Evolutionary conservation across 2,329 filamentous ascomycete species (phyloP).

Genomic region (Pseudogymnoascus destructans): DNA sequence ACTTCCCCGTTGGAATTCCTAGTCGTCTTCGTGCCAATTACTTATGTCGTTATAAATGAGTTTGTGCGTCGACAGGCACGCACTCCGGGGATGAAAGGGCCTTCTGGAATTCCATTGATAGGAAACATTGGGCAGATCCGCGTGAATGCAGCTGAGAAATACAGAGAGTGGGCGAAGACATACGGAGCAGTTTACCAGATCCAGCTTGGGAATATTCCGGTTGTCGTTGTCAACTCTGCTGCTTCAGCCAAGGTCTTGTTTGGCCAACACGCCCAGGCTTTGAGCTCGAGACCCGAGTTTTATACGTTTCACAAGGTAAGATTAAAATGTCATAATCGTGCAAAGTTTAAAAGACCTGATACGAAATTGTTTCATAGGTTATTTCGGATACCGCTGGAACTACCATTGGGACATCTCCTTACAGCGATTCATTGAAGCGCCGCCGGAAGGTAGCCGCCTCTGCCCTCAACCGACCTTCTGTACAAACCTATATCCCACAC

Average conservation of each 20-base stretch:
- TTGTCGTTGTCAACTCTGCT: constrained; percentile 43
- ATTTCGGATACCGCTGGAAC: constrained; percentile 52
- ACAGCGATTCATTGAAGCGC: constrained; percentile 50
- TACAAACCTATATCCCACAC: constrained; percentile 48
- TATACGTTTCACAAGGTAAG: constrained; percentile 45
- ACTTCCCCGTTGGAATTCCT: constrained; percentile 8
- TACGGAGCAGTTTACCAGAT: constrained; percentile 43
- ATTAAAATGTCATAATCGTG: neutral
- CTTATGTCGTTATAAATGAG: constrained; percentile 19
- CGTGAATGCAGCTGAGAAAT: constrained; percentile 42
- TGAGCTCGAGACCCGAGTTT: constrained; percentile 42
- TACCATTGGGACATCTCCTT: constrained; percentile 55
- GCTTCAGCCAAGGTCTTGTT: constrained; percentile 38
- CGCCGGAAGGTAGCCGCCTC: constrained; percentile 52
- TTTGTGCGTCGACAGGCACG: constrained; percentile 22
- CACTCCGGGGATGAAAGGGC: constrained; percentile 35
- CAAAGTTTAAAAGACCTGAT: neutral
- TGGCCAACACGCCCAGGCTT: constrained; percentile 38
- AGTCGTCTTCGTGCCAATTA: constrained; percentile 12
- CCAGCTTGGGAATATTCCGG: constrained; percentile 41
- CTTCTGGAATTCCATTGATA: constrained; percentile 38
- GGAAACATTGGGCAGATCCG: constrained; percentile 43
- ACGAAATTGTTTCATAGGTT: constrained; percentile 30
- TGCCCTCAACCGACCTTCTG: constrained; percentile 50
- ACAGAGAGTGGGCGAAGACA: constrained; percentile 38